Evolutionary conservation across 768 basidiomycete species (phyloP).

Genomic region (Tephrocybe sp.): DNA sequence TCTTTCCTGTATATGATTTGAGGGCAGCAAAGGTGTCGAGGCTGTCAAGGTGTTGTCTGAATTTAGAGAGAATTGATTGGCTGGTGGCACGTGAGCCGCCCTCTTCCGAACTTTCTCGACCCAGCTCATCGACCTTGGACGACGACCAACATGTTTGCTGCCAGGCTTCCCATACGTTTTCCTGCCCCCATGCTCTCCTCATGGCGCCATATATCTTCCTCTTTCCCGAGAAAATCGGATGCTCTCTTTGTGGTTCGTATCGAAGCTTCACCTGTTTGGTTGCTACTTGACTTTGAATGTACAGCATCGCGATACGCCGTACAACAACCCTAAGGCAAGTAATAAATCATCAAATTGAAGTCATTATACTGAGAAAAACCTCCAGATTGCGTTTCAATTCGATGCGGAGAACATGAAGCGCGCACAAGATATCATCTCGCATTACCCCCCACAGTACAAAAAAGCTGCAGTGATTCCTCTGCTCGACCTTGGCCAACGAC

Average conservation of each 20-base stretch:
- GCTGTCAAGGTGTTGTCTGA: not conserved
- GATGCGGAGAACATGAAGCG: slow-evolving; percentile 77
- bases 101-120: slow-evolving; percentile 22
- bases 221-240: slow-evolving; percentile 62
- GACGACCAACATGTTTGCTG: slow-evolving; percentile 26
- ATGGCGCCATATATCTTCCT: slow-evolving; percentile 41
- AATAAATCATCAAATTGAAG: not conserved
- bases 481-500: slow-evolving; percentile 93
- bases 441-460: slow-evolving; percentile 97
- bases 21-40: no score
- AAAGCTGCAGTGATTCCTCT: slow-evolving; percentile 98
- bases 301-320: slow-evolving; percentile 92
- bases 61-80: slow-evolving; percentile 12
- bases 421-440: slow-evolving; percentile 86
- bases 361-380: slow-evolving; percentile 4
- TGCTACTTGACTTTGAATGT: slow-evolving; percentile 14
- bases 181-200: slow-evolving; percentile 20
- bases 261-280: slow-evolving; percentile 2
- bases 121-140: slow-evolving; percentile 3
- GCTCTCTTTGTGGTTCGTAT: slow-evolving; percentile 82
- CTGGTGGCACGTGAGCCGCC: slow-evolving; percentile 18
- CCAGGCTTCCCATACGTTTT: slow-evolving; percentile 32
- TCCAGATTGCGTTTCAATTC: slow-evolving; percentile 90
- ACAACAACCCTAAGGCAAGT: slow-evolving; percentile 88
- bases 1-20: no score